A percentile compares a stretch with the other conserved stretches of the same genome.
Conservation (phyloP, 352 stramenopile species). For the Phytophthora melonis region DNA sequence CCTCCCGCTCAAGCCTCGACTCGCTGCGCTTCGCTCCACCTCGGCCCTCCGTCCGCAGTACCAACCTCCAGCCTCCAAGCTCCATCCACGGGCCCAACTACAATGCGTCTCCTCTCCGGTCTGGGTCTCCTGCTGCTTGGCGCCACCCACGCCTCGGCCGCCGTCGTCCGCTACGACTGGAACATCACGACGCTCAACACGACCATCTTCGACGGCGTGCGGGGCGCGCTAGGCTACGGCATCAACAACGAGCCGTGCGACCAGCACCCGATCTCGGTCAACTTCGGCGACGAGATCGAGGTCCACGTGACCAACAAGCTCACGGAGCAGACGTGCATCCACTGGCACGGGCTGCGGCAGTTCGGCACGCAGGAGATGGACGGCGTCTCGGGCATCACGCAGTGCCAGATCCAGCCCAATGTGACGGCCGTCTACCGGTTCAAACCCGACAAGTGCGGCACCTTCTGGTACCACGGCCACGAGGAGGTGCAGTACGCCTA, state of each 20-base stretch:
- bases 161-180: conserved; percentile 45
- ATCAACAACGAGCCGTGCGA: conserved; percentile 49
- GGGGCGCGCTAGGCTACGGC: conserved; percentile 33
- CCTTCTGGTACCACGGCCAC: conserved; percentile 58
- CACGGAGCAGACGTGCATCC: conserved; percentile 50
- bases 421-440: conserved; percentile 55
- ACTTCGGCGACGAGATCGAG: conserved; percentile 45
- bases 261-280: conserved; percentile 41
- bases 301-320: conserved; percentile 53
- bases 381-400: conserved; percentile 54
- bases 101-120: conserved; percentile 27
- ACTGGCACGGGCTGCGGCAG: conserved; percentile 59
- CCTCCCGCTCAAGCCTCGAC: conserved; percentile 24
- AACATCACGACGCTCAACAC: conserved; percentile 48
- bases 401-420: conserved; percentile 53
- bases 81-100: not conserved
- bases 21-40: not conserved
- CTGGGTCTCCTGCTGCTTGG: conserved; percentile 29
- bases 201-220: conserved; percentile 43
- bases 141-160: conserved; percentile 23
- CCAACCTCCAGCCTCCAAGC: no score
- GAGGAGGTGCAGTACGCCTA: conserved; percentile 56
- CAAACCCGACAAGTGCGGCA: conserved; percentile 51
- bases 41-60: conserved; percentile 5
- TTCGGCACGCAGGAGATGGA: conserved; percentile 57